These are phyloP conservation scores for Penicillium lividum DNA, from an alignment of 495 filamentous ascomycete genomes.

Conservation along the genomic window DNA sequence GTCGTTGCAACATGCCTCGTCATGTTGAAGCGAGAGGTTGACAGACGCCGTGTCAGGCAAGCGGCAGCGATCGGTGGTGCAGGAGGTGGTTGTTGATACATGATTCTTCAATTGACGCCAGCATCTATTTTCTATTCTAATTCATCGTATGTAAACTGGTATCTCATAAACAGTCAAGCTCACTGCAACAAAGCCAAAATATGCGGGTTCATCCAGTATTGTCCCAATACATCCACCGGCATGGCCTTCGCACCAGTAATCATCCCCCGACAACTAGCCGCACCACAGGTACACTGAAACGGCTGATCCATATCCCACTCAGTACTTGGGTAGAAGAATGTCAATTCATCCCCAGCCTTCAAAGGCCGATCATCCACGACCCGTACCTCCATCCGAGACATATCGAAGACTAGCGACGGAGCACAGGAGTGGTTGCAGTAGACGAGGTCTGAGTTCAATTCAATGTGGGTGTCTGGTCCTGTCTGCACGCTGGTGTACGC, in stretches of 20 bases:
- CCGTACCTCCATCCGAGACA: conserved; percentile 60
- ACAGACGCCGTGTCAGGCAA: conserved; percentile 50
- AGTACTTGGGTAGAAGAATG: conserved; percentile 78
- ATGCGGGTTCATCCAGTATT: conserved; percentile 43
- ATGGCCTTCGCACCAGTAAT: conserved; percentile 40
- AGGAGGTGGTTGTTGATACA: conserved; percentile 11
- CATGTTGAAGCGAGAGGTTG: conserved; percentile 62
- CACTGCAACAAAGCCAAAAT: conserved; percentile 32
- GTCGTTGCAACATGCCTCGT: conserved; percentile 53
- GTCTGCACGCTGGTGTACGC: conserved; percentile 74
- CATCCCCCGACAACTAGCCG: conserved; percentile 32
- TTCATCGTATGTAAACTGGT: neutral
- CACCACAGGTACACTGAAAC: conserved; percentile 66
- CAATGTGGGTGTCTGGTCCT: conserved; percentile 60
- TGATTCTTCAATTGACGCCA: neutral
- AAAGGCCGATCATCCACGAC: conserved; percentile 56
- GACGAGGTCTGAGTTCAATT: conserved; percentile 73
- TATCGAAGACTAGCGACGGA: conserved; percentile 71
- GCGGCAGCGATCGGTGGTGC: conserved; percentile 39
- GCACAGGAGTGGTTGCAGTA: conserved; percentile 76
- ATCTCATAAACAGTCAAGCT: neutral
- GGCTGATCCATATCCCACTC: conserved; percentile 77
- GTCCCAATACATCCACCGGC: conserved; percentile 26
- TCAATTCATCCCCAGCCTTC: conserved; percentile 62
- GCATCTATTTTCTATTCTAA: conserved; percentile 3